These are phyloP conservation scores for Paragyromitra xinjiangensis DNA, from an alignment of 495 filamentous ascomycete species.

Conservation along the genomic window DNA sequence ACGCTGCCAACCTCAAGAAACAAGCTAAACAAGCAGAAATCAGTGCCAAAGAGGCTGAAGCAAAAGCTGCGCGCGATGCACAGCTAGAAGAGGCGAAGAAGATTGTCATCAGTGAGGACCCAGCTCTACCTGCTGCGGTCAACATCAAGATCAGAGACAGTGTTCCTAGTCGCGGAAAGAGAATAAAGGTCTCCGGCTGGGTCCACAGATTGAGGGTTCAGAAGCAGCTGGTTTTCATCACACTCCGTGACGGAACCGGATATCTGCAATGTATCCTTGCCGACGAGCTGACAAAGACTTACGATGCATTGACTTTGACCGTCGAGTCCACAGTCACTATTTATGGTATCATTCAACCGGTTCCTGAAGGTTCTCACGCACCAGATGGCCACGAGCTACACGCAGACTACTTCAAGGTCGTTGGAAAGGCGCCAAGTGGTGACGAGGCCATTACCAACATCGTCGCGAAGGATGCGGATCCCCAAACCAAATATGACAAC, in stretches of 20 bases:
- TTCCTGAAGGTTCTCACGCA: constrained; percentile 80
- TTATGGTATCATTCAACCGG: constrained; percentile 85
- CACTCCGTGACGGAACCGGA: constrained; percentile 86
- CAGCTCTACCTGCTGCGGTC: constrained; percentile 77
- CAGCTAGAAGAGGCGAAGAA: constrained; percentile 77
- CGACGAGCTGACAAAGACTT: constrained; percentile 83
- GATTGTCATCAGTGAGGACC: constrained; percentile 81
- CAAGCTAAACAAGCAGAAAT: constrained; percentile 64
- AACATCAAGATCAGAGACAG: constrained; percentile 77
- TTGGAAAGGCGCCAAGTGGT: constrained; percentile 84
- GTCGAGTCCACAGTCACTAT: constrained; percentile 88
- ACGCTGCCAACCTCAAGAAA: constrained; percentile 69
- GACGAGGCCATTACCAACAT: constrained; percentile 94
- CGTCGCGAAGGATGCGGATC: constrained; percentile 81
- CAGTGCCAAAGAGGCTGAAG: constrained; percentile 67
- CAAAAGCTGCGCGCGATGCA: constrained; percentile 62
- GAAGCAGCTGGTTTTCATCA: constrained; percentile 88
- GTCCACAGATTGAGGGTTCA: constrained; percentile 85
- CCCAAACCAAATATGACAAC: constrained; percentile 83
- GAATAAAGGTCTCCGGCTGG: constrained; percentile 81
- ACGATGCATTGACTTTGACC: constrained; percentile 88
- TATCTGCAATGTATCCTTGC: constrained; percentile 84
- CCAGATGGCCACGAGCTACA: constrained; percentile 90
- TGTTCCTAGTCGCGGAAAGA: constrained; percentile 72
- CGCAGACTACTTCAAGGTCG: constrained; percentile 89